Conservation (phyloP, 805 yeast genomes). For the Ogataea saltuana region DNA sequence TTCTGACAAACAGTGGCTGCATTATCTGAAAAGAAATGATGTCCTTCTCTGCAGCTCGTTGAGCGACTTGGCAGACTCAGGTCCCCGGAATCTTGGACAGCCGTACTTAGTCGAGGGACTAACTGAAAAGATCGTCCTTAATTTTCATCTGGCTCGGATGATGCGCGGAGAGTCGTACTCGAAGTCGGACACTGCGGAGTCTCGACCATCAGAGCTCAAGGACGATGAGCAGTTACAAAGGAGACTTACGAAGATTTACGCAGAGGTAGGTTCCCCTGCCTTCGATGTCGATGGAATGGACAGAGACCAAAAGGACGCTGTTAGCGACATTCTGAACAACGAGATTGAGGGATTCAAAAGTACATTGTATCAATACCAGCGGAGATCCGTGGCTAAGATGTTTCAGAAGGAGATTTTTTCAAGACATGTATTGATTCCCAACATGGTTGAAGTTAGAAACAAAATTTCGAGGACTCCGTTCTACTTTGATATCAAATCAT, state of each 20-base stretch:
- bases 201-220: conserved; percentile 22
- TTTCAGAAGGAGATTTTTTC: conserved; percentile 48
- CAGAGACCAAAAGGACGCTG: conserved; percentile 22
- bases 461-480: neutral
- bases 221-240: conserved; percentile 17
- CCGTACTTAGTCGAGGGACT: conserved; percentile 1
- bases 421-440: conserved; percentile 26
- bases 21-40: conserved; percentile 5
- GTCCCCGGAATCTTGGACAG: conserved; percentile 7
- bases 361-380: conserved; percentile 56
- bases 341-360: conserved; percentile 51
- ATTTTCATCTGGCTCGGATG: conserved; percentile 42
- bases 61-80: neutral
- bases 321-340: conserved; percentile 30
- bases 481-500: conserved; percentile 41
- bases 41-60: conserved; percentile 15
- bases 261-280: conserved; percentile 36
- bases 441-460: conserved; percentile 11
- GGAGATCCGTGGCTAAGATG: conserved; percentile 63
- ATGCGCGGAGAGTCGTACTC: conserved; percentile 20
- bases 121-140: conserved; percentile 13
- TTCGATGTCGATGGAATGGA: conserved; percentile 24
- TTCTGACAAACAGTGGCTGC: conserved; percentile 8
- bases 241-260: conserved; percentile 38
- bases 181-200: neutral